A percentile compares a stretch with the other conserved stretches of the same genome.
These are phyloP conservation scores for Neurospora cerealis DNA, from an alignment of 495 filamentous ascomycete genomes.

Conservation along the genomic window DNA sequence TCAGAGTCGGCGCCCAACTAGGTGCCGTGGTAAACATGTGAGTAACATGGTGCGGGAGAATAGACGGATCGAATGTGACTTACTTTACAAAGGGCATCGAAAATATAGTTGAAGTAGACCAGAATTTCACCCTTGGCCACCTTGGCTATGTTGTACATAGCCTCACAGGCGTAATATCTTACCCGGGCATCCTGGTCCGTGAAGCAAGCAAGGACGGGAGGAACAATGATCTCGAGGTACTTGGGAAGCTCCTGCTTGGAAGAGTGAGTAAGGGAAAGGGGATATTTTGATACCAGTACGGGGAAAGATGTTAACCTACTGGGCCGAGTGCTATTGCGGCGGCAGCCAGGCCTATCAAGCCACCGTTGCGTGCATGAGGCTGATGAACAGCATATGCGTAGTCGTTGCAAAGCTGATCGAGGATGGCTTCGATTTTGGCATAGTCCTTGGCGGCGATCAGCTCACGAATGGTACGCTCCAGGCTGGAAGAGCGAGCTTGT, in stretches of 20 bases:
- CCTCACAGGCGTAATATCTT: conserved; percentile 97
- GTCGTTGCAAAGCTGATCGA: conserved; percentile 93
- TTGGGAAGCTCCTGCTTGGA: conserved; percentile 63
- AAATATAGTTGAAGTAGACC: conserved; percentile 95
- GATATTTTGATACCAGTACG: neutral
- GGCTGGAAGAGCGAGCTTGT: conserved; percentile 37
- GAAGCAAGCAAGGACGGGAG: conserved; percentile 97
- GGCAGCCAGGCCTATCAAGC: conserved; percentile 90
- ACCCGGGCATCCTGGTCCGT: conserved; percentile 96
- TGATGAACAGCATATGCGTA: conserved; percentile 97
- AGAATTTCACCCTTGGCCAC: conserved; percentile 96
- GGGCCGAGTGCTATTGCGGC: conserved; percentile 92
- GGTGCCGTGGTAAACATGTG: neutral
- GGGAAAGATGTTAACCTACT: conserved; percentile 42
- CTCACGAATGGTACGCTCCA: conserved; percentile 87
- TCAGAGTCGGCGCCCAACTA: conserved; percentile 94
- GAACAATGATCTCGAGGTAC: conserved; percentile 87
- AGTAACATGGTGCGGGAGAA: conserved; percentile 2
- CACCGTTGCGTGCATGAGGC: conserved; percentile 93
- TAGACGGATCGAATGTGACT: conserved; percentile 4
- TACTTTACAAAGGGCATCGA: conserved; percentile 95
- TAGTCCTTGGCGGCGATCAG: conserved; percentile 65
- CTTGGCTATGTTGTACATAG: conserved; percentile 99
- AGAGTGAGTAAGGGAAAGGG: conserved; percentile 5
- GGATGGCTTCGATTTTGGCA: conserved; percentile 69